Percentiles rank a stretch among this genome's conserved stretches.
These are phyloP conservation scores for Dictyostelium citrinum DNA, from an alignment of 78 protist genomes.

Conservation along the genomic window DNA sequence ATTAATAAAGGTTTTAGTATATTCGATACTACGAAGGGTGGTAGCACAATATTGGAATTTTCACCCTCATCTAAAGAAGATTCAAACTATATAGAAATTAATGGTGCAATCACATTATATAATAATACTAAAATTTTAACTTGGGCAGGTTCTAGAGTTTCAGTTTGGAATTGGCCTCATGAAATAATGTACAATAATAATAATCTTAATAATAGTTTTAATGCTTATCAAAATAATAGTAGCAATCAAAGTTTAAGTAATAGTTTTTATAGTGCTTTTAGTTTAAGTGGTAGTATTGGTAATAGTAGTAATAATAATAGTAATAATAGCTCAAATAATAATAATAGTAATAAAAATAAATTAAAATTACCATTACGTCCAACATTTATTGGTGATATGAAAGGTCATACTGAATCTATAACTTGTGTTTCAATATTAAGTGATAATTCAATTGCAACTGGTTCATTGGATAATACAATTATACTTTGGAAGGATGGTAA, in stretches of 20 bases:
- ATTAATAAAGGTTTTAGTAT: slow-evolving; percentile 48
- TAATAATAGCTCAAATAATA: background rate
- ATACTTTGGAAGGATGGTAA: slow-evolving; percentile 72
- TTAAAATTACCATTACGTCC: background rate
- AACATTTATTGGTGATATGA: slow-evolving; percentile 43
- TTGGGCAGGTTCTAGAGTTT: slow-evolving; percentile 36
- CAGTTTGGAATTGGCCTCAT: slow-evolving; percentile 40
- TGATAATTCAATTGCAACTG: slow-evolving; percentile 63
- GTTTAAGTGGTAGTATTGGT: background rate
- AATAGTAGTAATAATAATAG: background rate
- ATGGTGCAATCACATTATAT: slow-evolving; percentile 53
- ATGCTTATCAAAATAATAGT: background rate
- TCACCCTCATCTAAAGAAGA: background rate
- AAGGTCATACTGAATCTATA: slow-evolving; percentile 63
- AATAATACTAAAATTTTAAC: slow-evolving; percentile 43
- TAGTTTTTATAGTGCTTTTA: background rate
- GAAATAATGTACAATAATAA: background rate
- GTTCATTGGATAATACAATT: slow-evolving; percentile 28
- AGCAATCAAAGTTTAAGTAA: background rate
- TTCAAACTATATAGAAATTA: background rate
- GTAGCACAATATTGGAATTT: slow-evolving; percentile 15
- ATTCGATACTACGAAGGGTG: slow-evolving; percentile 37
- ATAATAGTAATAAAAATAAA: background rate
- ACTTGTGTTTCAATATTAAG: slow-evolving; percentile 27
- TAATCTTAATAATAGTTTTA: background rate